Evolutionary conservation across 106 monocot genomes (phyloP).

Genomic region (Amphibolis antarctica): DNA sequence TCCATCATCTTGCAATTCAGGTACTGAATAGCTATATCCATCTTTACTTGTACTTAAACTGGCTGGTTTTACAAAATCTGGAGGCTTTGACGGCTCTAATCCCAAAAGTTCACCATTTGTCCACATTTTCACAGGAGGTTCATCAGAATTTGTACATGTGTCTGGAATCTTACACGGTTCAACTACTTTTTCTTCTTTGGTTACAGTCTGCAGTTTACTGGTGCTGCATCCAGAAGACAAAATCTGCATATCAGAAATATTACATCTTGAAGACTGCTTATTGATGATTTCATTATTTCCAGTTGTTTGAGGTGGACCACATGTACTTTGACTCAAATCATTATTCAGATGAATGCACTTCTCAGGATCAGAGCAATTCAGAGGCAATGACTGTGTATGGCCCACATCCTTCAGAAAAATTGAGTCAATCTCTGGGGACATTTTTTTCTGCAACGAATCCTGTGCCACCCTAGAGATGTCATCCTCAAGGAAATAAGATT

Average conservation of each 20-base stretch:
- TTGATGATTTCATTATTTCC: neutral
- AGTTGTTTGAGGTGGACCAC: neutral
- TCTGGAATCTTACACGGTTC: neutral
- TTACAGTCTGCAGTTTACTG: slow-evolving; percentile 7
- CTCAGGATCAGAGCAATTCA: neutral
- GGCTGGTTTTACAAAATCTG: slow-evolving; percentile 23
- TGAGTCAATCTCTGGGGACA: slow-evolving; percentile 6
- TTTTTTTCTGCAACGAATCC: slow-evolving; percentile 9
- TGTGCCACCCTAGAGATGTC: slow-evolving; percentile 19
- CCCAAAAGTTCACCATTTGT: slow-evolving; percentile 95
- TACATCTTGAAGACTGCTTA: neutral
- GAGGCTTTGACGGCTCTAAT: slow-evolving; percentile 91
- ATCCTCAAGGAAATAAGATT: slow-evolving; percentile 14
- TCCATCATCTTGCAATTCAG: slow-evolving; percentile 4
- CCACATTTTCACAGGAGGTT: slow-evolving; percentile 51
- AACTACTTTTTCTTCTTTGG: slow-evolving; percentile 2
- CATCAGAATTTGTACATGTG: slow-evolving; percentile 5
- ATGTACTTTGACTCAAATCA: slow-evolving; percentile 10
- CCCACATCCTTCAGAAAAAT: slow-evolving; percentile 8
- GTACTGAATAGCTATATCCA: slow-evolving; percentile 2
- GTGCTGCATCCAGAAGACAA: neutral
- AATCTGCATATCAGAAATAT: slow-evolving; percentile 8
- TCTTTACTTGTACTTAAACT: neutral
- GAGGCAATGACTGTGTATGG: slow-evolving; percentile 1
- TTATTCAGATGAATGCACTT: slow-evolving; percentile 5